Evolutionary conservation across 495 filamentous ascomycete genomes (phyloP).

Genomic region (Tuber melanosporum): DNA sequence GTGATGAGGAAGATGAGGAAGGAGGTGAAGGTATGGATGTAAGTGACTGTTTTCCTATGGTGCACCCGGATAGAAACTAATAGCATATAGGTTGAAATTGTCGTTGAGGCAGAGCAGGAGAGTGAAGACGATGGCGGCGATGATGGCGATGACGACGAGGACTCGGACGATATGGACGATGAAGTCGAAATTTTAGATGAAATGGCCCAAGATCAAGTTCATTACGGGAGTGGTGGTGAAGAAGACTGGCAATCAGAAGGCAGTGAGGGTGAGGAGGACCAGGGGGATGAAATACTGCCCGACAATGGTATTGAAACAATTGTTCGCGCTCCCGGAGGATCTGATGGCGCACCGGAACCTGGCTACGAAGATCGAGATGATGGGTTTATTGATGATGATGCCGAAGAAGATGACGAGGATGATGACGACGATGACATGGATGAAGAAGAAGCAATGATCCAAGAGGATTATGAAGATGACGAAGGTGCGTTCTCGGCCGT

Average conservation of each 20-base stretch:
- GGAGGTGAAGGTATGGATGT: slow-evolving; percentile 65
- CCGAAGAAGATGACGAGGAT: slow-evolving; percentile 56
- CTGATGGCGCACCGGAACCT: slow-evolving; percentile 46
- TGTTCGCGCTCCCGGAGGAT: slow-evolving; percentile 43
- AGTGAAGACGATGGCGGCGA: slow-evolving; percentile 58
- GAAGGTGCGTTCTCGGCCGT: slow-evolving; percentile 53
- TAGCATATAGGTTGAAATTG: slow-evolving; percentile 73
- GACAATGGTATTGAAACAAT: slow-evolving; percentile 44
- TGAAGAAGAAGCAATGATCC: slow-evolving; percentile 54
- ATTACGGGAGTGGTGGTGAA: slow-evolving; percentile 55
- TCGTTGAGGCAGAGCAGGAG: slow-evolving; percentile 64
- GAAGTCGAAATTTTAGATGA: slow-evolving; percentile 56
- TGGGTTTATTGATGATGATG: slow-evolving; percentile 58
- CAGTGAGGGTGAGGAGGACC: slow-evolving; percentile 48
- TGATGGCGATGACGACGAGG: slow-evolving; percentile 58
- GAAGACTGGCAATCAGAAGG: slow-evolving; percentile 45
- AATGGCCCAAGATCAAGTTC: slow-evolving; percentile 49
- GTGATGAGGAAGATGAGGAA: slow-evolving; percentile 81
- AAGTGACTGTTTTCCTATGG: slow-evolving; percentile 22
- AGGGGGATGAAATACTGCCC: slow-evolving; percentile 43
- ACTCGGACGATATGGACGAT: slow-evolving; percentile 55
- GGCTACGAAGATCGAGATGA: slow-evolving; percentile 54
- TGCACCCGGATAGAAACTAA: slow-evolving; percentile 28
- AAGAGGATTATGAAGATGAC: slow-evolving; percentile 57
- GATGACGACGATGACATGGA: slow-evolving; percentile 69